Conservation (phyloP, 2,329 filamentous ascomycete species). For the Colletotrichum sp. region DNA sequence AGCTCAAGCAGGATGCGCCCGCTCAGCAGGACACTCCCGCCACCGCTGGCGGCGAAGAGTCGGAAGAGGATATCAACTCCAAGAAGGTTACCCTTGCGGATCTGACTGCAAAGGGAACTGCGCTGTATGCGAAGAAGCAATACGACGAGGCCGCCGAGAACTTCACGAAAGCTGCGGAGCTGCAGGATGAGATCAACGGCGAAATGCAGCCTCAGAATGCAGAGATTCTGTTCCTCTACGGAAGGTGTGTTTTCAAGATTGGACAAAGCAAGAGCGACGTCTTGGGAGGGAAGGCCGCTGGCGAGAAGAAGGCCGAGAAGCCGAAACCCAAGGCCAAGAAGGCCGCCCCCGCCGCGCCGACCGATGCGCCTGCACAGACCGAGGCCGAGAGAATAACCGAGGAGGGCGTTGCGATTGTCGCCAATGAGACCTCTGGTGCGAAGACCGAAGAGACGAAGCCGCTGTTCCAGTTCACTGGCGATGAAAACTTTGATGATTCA, state of each 20-base stretch:
- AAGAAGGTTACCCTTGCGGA: slow-evolving; percentile 74
- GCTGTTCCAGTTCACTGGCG: slow-evolving; percentile 90
- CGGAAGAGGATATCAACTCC: slow-evolving; percentile 52
- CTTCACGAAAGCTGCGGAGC: slow-evolving; percentile 86
- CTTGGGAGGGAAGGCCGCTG: slow-evolving; percentile 78
- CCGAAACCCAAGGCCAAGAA: slow-evolving; percentile 44
- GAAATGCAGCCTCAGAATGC: slow-evolving; percentile 91
- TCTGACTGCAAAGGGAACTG: slow-evolving; percentile 79
- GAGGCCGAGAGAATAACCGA: slow-evolving; percentile 48
- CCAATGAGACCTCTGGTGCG: slow-evolving; percentile 48
- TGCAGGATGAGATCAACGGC: slow-evolving; percentile 91
- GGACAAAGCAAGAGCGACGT: slow-evolving; percentile 95
- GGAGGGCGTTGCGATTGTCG: slow-evolving; percentile 48
- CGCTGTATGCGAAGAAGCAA: slow-evolving; percentile 88
- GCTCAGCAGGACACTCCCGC: slow-evolving; percentile 11
- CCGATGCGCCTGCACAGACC: slow-evolving; percentile 33
- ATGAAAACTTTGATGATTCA: slow-evolving; percentile 89
- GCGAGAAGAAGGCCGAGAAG: slow-evolving; percentile 49
- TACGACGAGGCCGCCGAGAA: slow-evolving; percentile 85
- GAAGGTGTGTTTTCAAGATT: slow-evolving; percentile 90
- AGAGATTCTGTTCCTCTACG: slow-evolving; percentile 93
- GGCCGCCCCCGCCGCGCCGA: slow-evolving; percentile 36
- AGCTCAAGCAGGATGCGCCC: slow-evolving; percentile 10
- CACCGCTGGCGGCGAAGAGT: slow-evolving; percentile 6
- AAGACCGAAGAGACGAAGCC: slow-evolving; percentile 68